Percentiles rank a stretch among this genome's conserved stretches.
These are phyloP conservation scores for Wickerhamiella azyma DNA, from an alignment of 805 yeast genomes.

Conservation along the genomic window DNA sequence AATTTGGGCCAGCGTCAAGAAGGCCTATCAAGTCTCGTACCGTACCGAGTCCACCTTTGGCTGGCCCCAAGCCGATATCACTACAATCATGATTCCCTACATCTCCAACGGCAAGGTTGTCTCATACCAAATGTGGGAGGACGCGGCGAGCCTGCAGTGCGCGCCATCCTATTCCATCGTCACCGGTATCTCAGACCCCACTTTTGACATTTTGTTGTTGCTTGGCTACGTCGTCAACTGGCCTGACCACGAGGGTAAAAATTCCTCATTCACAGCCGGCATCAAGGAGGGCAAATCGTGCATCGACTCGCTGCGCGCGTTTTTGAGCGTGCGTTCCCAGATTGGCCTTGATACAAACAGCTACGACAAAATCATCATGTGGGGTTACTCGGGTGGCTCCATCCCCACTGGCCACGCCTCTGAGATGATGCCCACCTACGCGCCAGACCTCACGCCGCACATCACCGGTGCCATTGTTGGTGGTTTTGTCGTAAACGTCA, in stretches of 20 bases:
- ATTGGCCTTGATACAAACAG: slow-evolving; percentile 9
- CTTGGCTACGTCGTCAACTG: slow-evolving; percentile 16
- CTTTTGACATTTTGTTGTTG: slow-evolving; percentile 12
- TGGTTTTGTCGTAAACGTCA: slow-evolving; percentile 16
- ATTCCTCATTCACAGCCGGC: slow-evolving; percentile 18
- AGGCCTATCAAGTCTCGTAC: slow-evolving; percentile 12
- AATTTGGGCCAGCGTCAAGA: slow-evolving; percentile 5
- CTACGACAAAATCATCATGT: slow-evolving; percentile 14
- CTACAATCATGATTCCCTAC: slow-evolving; percentile 14
- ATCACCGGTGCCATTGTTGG: slow-evolving; percentile 18
- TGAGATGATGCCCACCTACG: slow-evolving; percentile 15
- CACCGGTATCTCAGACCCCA: slow-evolving; percentile 9
- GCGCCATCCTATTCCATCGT: slow-evolving; percentile 17
- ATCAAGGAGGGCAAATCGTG: slow-evolving; percentile 19
- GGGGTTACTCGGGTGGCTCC: slow-evolving; percentile 23
- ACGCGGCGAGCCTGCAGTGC: slow-evolving; percentile 16
- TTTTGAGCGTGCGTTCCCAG: slow-evolving; percentile 10
- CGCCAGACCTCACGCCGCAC: slow-evolving; percentile 17
- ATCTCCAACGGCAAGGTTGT: slow-evolving; percentile 11
- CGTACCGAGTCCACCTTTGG: slow-evolving; percentile 10
- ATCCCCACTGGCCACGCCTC: slow-evolving; percentile 21
- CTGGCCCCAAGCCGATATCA: slow-evolving; percentile 9
- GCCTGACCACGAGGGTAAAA: slow-evolving; percentile 20
- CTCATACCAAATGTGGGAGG: slow-evolving; percentile 19
- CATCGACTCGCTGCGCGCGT: slow-evolving; percentile 23